phyloP scores from a whole-genome alignment of 305 asterid genomes.

The Fraxinus greggii region DNA sequence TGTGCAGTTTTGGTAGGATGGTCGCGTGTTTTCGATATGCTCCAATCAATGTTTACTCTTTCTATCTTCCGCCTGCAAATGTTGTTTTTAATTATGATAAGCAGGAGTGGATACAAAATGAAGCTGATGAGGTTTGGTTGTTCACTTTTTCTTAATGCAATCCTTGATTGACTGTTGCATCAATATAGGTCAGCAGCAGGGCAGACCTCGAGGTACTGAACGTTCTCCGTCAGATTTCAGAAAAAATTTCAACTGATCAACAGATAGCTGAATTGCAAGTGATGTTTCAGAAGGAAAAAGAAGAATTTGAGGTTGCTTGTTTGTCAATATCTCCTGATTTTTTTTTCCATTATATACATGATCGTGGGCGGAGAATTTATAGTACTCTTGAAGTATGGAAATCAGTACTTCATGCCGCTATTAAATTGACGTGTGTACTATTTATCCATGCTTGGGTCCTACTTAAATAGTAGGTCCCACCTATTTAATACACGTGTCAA shows the following conservation, averaged over 20 bases:
- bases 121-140: constrained; percentile 55
- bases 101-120: constrained; percentile 67
- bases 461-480: neutral
- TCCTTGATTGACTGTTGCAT: constrained; percentile 21
- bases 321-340: constrained; percentile 16
- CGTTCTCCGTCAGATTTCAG: constrained; percentile 47
- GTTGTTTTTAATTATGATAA: constrained; percentile 56
- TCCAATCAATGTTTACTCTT: constrained; percentile 64
- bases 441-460: too few relatives aligned
- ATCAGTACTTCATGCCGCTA: too few relatives aligned
- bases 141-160: constrained; percentile 11
- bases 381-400: too few relatives aligned
- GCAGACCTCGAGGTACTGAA: constrained; percentile 52
- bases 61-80: constrained; percentile 65
- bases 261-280: constrained; percentile 49
- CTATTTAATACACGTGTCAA: too few relatives aligned
- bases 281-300: constrained; percentile 57
- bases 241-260: constrained; percentile 39
- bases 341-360: constrained; percentile 17
- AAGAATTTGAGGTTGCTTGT: constrained; percentile 63
- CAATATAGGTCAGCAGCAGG: constrained; percentile 45
- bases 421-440: too few relatives aligned
- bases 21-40: constrained; percentile 77
- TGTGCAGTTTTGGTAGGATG: constrained; percentile 72
- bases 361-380: neutral